Conservation (phyloP, 257 asterid species). For the Forsythia viridissima region DNA sequence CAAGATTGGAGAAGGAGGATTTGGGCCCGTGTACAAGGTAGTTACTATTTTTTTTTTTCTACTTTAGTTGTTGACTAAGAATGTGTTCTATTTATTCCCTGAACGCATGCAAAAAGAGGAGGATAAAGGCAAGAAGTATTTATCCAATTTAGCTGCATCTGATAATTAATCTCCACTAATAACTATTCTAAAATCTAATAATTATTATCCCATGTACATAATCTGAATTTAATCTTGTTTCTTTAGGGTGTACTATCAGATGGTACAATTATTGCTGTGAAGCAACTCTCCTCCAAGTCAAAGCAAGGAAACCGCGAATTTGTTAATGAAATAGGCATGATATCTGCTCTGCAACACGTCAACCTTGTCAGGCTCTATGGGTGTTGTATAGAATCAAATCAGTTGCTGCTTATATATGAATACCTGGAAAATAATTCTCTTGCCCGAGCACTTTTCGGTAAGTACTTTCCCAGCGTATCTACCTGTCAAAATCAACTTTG, state of each 20-base stretch:
- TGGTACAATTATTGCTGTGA: slow-evolving; percentile 70
- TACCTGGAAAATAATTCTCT: slow-evolving; percentile 77
- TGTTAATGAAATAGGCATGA: slow-evolving; percentile 79
- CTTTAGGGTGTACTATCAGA: slow-evolving; percentile 56
- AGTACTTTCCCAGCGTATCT: neutral
- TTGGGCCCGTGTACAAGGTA: slow-evolving; percentile 79
- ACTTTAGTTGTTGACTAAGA: neutral
- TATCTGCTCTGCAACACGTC: slow-evolving; percentile 74
- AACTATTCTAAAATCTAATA: neutral
- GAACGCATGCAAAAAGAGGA: neutral
- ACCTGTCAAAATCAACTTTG: neutral
- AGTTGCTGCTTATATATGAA: slow-evolving; percentile 66
- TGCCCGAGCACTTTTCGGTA: slow-evolving; percentile 86
- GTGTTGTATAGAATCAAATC: slow-evolving; percentile 78
- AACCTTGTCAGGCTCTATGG: slow-evolving; percentile 75
- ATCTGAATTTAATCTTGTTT: neutral
- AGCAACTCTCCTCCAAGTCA: slow-evolving; percentile 79
- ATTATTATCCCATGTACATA: neutral
- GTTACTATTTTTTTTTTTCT: neutral
- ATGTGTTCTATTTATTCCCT: neutral
- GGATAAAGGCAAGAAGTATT: neutral
- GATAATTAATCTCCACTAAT: neutral
- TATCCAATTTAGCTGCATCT: neutral
- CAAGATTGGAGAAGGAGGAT: slow-evolving; percentile 85
- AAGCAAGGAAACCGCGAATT: slow-evolving; percentile 86